Evolutionary conservation across 306 rosid genomes (phyloP), one percentile per base, ranked within the genome.

Genomic region (Begonia loranthoides): DNA sequence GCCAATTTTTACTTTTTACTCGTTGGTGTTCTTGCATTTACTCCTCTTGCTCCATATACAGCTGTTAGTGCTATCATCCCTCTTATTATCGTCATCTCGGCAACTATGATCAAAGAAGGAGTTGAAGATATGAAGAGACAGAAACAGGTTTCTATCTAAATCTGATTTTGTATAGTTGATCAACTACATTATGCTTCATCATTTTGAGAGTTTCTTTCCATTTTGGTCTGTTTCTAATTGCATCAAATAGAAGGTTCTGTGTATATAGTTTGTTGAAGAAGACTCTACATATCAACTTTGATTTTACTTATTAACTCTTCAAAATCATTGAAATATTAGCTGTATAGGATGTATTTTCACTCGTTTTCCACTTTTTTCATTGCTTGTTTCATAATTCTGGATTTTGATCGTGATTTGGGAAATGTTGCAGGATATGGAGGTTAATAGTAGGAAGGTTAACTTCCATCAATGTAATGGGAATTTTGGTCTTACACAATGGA

Each of bases 1-100:
- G 97, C 97, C 16, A 90, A 90, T 70, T 90, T 90, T 65, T 90
- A 14, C 68, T 90, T 90, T 52, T 65, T 90, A 62, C 87, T 90
- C 9, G 55, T 66, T 63, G 97, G 97, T 11, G 12, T 24, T 52
- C 76, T 90, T 65, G 59, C 97, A 17, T 90, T 90, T 64, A 90
- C 95, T 14, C 52, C 76, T 9, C 80, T 90, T 69, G 82, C 97
- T 64, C 95, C 97, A 45, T 90, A 76, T 55, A 7, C 75, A 9
- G 83, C 95, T 58, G 87, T 82, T 19, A 90, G 95, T 59, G 95
- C 97, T 0, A 76, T 85, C 28, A 2, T 76, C 65, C 97, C 97
- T 61, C 63, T 90, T 54, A 58, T 85, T 51, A 1, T 90, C 12
- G 41, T 90, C 66, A 13, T 76, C 50, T 73, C 69, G 9, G 92